Base-by-base conservation (phyloP, 169 alveolate genomes). In the Babesia divergens region DNA sequence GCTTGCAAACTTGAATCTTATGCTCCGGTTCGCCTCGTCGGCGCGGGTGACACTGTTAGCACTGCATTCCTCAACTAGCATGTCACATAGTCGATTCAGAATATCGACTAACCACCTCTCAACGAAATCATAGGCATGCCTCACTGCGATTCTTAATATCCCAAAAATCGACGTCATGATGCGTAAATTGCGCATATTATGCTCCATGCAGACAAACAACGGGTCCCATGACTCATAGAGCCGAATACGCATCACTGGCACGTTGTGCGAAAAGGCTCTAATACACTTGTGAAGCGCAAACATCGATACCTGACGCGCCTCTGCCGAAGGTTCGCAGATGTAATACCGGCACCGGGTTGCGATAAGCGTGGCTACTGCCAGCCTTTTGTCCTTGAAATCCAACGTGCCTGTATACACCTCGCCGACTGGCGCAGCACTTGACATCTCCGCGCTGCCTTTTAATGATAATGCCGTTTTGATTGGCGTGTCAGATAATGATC, bases 151-250 rank as follows among this genome's bases (percentile, higher is more conserved):
- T 32, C 53, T 55, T 43, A 64, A 22, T 6, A 76, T 76, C 42
- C 71, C 80, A 31, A 74, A n/a, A 3, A 74, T 31, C 32, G 43
- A n/a, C 31, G 76, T 16, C 58, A 76, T 53, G 16, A 22, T 50
- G 44, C 72, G 43, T 38, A 40, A 37, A 37, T 44, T 50, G 28
- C 69, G 56, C 32, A 54, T 5, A 32, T 34, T 65, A 13, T 18
- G 53, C 35, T 65, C 85, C 65, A 76, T 2, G 24, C 77, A 65
- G 62, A 53, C 50, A 24, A 58, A 28, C 22, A 76, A 51, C 18
- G 77, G 52, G 26, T 76, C 85, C 85, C 85, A 76, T 6, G 38
- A 26, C 42, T 76, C 85, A 38, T 76, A 42, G 28, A 76, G 40
- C 32, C 85, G 44, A 22, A 76, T 35, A 14, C 85, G 22, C 70